These are phyloP conservation scores for Phytophthora citricola DNA, from an alignment of 352 stramenopile species.

Conservation along the genomic window DNA sequence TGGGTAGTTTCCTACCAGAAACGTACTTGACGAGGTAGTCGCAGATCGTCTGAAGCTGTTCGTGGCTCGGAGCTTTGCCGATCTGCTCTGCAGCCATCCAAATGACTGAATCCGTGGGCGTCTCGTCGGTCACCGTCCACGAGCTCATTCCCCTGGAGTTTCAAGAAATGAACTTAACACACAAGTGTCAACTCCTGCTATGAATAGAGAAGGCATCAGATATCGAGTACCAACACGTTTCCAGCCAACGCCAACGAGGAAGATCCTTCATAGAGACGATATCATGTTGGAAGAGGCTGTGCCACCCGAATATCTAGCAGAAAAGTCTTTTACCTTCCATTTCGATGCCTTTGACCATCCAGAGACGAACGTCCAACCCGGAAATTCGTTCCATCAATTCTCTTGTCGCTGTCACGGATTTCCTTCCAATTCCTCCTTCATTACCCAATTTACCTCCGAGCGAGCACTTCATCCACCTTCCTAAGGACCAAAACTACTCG, in stretches of 20 bases:
- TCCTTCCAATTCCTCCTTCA: conserved; percentile 3
- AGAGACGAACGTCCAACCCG: background rate
- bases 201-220: conserved; percentile 12
- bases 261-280: conserved; percentile 19
- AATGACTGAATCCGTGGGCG: conserved; percentile 47
- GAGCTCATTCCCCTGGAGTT: conserved; percentile 23
- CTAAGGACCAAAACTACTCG: conserved; percentile 10
- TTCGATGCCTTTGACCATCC: conserved; percentile 19
- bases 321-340: conserved; percentile 19
- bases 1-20: no score
- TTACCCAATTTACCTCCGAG: conserved; percentile 22
- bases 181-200: conserved; percentile 6
- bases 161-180: conserved; percentile 8
- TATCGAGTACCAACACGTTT: no score
- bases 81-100: conserved; percentile 66
- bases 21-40: conserved; percentile 68
- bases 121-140: conserved; percentile 42
- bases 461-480: conserved; percentile 5
- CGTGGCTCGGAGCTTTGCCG: conserved; percentile 50
- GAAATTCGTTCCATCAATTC: conserved; percentile 11
- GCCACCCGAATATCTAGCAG: conserved; percentile 8
- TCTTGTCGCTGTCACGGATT: background rate
- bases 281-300: conserved; percentile 13
- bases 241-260: background rate
- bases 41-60: conserved; percentile 62